These are phyloP conservation scores for Monilinia vaccinii-corymbosi DNA, from an alignment of 2,329 filamentous ascomycete species.

Conservation along the genomic window DNA sequence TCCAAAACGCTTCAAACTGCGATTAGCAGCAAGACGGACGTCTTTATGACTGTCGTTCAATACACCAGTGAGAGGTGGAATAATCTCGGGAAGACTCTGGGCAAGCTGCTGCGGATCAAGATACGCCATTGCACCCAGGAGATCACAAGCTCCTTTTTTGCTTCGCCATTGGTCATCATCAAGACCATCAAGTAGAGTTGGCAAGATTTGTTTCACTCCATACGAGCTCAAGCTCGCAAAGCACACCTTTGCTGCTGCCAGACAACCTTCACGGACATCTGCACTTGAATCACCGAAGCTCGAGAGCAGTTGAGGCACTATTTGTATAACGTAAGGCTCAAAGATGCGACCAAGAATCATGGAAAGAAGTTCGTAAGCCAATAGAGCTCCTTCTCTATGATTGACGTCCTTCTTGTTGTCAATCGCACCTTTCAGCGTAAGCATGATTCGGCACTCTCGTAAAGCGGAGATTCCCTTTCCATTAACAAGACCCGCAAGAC, in stretches of 20 bases:
- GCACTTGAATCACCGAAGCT: slow-evolving; percentile 83
- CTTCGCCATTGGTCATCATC: slow-evolving; percentile 96
- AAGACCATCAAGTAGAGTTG: slow-evolving; percentile 81
- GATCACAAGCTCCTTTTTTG: slow-evolving; percentile 95
- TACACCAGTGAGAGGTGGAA: slow-evolving; percentile 86
- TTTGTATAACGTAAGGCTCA: slow-evolving; percentile 93
- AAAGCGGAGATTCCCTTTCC: slow-evolving; percentile 79
- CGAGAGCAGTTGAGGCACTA: slow-evolving; percentile 80
- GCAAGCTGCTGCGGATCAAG: slow-evolving; percentile 92
- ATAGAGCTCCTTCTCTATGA: slow-evolving; percentile 77
- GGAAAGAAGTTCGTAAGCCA: slow-evolving; percentile 86
- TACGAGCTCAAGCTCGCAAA: slow-evolving; percentile 91
- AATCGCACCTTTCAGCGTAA: slow-evolving; percentile 67
- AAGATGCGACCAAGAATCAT: slow-evolving; percentile 80
- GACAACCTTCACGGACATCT: slow-evolving; percentile 85
- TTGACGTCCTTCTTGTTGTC: slow-evolving; percentile 93
- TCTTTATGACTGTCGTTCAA: slow-evolving; percentile 98
- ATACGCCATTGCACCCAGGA: slow-evolving; percentile 96
- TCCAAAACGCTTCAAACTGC: slow-evolving; percentile 93
- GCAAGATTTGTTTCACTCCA: slow-evolving; percentile 89
- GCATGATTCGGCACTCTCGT: slow-evolving; percentile 78
- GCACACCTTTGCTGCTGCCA: slow-evolving; percentile 88
- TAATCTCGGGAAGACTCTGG: slow-evolving; percentile 87
- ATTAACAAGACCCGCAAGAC: slow-evolving; percentile 78
- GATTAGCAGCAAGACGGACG: slow-evolving; percentile 82